Evolutionary conservation across 106 monocot genomes (phyloP), one percentile per base, ranked within the genome.

Genomic region (Dioscorea dumetorum): DNA sequence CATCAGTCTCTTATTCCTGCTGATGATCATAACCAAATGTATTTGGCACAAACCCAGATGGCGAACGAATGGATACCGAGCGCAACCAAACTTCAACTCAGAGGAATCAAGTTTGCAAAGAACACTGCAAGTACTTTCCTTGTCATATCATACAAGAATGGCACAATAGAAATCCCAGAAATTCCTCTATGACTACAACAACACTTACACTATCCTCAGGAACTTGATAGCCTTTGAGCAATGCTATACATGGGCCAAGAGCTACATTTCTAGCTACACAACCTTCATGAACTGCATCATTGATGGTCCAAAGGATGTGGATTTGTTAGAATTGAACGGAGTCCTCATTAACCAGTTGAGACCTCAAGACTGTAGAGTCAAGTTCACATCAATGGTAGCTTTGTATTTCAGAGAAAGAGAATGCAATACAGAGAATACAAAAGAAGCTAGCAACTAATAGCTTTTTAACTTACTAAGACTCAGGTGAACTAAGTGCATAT

Each of bases 171-270:
- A 62, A 68, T 82, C 51, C 81, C 81, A 5, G 1, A 10, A 12
- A n/a, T 82, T 11, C 2, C 61, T 82, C 66, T 52, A 57, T 15
- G 68, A 77, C 31, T 54, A 54, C 41, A 41, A 6, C 6, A 16
- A 50, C 33, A 73, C 17, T 4, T 18, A 14, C 7, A 68, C 72
- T 10, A 57, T 22, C 21, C 61, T 67, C 20, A 33, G 57, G 16
- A 81, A 81, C 50, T 76, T 81, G 24, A 62, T 82, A 11, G 77
- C 77, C 0, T 83, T 83, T 31, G 78, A 83, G 67, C 82, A 74
- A 31, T 74, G 74, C 49, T 18, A 53, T 57, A 65, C 73, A 22
- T 22, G 22, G 5, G 33, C 62, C 4, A 19, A 50, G n/a, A 35
- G 12, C 5, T 32, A 41, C 35, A 12, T 78, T 15, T 74, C 78